phyloP scores from a whole-genome alignment of 1,284 basidiomycete genomes.

The Tylopilus sp. region DNA sequence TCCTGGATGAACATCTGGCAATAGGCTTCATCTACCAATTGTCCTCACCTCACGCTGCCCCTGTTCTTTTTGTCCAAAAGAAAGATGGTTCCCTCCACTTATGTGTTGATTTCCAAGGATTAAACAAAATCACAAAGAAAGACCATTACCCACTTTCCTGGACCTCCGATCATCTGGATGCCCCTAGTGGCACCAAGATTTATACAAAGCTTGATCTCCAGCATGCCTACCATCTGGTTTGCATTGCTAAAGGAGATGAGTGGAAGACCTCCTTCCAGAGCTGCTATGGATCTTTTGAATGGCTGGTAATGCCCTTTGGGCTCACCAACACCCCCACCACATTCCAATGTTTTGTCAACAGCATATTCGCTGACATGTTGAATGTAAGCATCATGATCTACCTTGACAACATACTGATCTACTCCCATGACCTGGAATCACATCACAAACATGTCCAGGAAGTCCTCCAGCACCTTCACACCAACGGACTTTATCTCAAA shows the following conservation, averaged over 20 bases:
- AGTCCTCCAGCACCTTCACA: background rate
- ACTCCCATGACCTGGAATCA: background rate
- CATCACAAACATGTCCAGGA: background rate
- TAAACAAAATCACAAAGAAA: too few relatives aligned
- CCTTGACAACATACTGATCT: conserved; percentile 5
- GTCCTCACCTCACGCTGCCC: too few relatives aligned
- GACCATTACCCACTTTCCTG: too few relatives aligned
- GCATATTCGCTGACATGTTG: background rate
- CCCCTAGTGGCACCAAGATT: background rate
- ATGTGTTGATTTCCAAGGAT: too few relatives aligned
- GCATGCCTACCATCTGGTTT: conserved; percentile 4
- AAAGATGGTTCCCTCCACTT: too few relatives aligned
- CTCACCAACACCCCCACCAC: background rate
- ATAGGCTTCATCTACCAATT: too few relatives aligned
- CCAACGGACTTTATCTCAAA: background rate
- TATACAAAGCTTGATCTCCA: background rate
- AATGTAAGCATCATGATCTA: conserved; percentile 5
- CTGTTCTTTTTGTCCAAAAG: too few relatives aligned
- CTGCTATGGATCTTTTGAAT: too few relatives aligned
- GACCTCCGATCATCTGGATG: background rate
- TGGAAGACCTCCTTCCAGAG: background rate
- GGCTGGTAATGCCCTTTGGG: too few relatives aligned
- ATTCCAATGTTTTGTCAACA: background rate
- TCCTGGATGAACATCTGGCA: too few relatives aligned
- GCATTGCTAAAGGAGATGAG: background rate